These are phyloP conservation scores for Cytospora leucostoma DNA, from an alignment of 2,329 filamentous ascomycete species.

Conservation along the genomic window DNA sequence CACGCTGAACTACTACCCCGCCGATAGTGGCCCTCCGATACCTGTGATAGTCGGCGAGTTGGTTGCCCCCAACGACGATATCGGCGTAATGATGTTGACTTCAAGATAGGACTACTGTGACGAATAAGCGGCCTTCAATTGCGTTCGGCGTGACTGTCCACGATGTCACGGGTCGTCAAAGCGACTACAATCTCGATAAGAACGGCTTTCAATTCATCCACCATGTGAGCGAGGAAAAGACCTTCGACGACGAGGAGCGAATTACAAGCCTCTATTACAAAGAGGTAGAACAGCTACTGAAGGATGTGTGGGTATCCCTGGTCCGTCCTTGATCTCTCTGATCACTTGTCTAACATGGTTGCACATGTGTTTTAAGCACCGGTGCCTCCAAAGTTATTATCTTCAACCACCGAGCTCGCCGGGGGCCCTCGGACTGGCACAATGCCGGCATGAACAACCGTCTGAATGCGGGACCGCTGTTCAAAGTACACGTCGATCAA, in stretches of 20 bases:
- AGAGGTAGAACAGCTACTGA: conserved; percentile 59
- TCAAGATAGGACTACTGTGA: conserved; percentile 46
- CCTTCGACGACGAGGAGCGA: conserved; percentile 54
- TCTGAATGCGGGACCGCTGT: conserved; percentile 55
- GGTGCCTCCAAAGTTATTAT: conserved; percentile 18
- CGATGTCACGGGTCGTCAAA: conserved; percentile 64
- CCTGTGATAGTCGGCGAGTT: conserved; percentile 21
- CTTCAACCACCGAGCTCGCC: conserved; percentile 53
- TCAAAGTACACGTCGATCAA: conserved; percentile 51
- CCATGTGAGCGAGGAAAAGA: conserved; percentile 55
- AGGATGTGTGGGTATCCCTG: conserved; percentile 28
- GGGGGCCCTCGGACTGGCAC: conserved; percentile 57
- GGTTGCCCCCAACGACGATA: not conserved
- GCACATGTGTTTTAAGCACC: conserved; percentile 53
- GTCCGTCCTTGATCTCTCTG: conserved; percentile 35
- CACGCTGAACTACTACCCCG: conserved; percentile 21
- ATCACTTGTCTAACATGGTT: conserved; percentile 47
- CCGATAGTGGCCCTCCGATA: conserved; percentile 5
- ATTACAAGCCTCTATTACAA: conserved; percentile 57
- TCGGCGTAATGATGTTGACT: not conserved
- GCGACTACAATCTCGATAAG: conserved; percentile 61
- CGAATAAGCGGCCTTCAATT: conserved; percentile 69
- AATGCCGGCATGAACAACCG: conserved; percentile 65
- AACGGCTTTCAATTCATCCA: conserved; percentile 57
- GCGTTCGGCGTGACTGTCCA: conserved; percentile 53